Evolutionary conservation across 129 eudicot species (phyloP), one percentile per base, ranked within the genome.

Genomic region (Centrapalus pauciflorus): DNA sequence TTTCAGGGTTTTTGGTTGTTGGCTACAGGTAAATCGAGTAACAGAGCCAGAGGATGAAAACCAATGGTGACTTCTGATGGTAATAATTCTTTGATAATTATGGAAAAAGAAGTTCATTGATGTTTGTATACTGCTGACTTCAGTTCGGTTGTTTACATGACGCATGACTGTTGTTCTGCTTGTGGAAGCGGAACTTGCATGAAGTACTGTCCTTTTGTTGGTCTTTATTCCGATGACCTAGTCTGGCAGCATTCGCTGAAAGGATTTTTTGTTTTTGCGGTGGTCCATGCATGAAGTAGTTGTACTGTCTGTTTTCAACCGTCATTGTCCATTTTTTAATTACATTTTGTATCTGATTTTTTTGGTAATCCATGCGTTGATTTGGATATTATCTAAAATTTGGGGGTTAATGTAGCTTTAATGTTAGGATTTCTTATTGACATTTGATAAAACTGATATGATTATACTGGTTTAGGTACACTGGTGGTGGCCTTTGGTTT

Each of bases 21-120:
- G 50, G 40, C 2, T 77, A 30, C 79, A 74, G 81, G 54, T 56
- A 20, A 56, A 55, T 33, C 56, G 46, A 67, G 16, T 74, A 13
- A 34, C 56, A 17, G 66, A 46, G 55, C 14, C 73, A 70, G 67
- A 55, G 67, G 76, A 73, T 45, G 74, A 66, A 21, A 16, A 26
- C 34, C 24, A 16, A 20, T 51, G 71, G 17, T 43, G 60, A 76
- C 52, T 23, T 32, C 45, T 74, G 67, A 74, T 57, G 61, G 79
- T 74, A 74, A 43, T 57, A 11, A 11, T 55, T 55, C 13, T 32
- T 30, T 49, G 33, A 5, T 8, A 41, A 2, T 57, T 13, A 46
- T n/a, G n/a, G 43, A 19, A 6, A 30, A 4, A 64, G 26, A 46
- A 46, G 69, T 64, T 24, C 21, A 6, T 40, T 46, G 24, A n/a